These are phyloP conservation scores for Mortierella sp. DNA, from an alignment of 371 early-diverging fungal species.

Conservation along the genomic window DNA sequence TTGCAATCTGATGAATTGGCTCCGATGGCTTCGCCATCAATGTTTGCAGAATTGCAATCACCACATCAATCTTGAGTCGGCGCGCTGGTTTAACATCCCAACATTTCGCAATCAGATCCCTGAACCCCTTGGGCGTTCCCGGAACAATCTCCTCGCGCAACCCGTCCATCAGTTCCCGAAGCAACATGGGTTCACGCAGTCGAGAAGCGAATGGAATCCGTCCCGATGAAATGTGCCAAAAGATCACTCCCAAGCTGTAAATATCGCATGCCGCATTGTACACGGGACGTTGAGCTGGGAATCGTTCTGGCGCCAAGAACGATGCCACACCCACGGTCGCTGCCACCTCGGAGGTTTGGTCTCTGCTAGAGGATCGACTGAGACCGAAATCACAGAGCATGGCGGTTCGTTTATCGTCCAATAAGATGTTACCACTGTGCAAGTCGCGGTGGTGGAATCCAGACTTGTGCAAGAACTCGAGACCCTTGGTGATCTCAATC, in stretches of 20 bases:
- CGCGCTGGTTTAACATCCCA: slow-evolving; percentile 34
- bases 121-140: slow-evolving; percentile 36
- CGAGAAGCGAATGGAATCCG: slow-evolving; percentile 43
- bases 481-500: slow-evolving; percentile 49
- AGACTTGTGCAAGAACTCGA: slow-evolving; percentile 54
- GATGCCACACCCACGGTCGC: slow-evolving; percentile 49
- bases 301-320: slow-evolving; percentile 49
- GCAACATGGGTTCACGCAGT: slow-evolving; percentile 26
- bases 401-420: slow-evolving; percentile 47
- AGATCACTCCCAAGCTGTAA: slow-evolving; percentile 53
- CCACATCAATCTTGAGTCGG: slow-evolving; percentile 42
- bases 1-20: slow-evolving; percentile 28
- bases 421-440: slow-evolving; percentile 52
- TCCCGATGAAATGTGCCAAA: slow-evolving; percentile 55
- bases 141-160: slow-evolving; percentile 40
- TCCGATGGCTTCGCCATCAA: slow-evolving; percentile 41
- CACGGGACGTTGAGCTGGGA: slow-evolving; percentile 34
- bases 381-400: slow-evolving; percentile 53
- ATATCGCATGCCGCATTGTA: slow-evolving; percentile 48
- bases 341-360: slow-evolving; percentile 29
- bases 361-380: slow-evolving; percentile 35
- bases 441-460: slow-evolving; percentile 52
- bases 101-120: slow-evolving; percentile 37
- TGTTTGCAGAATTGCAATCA: slow-evolving; percentile 45
- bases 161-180: slow-evolving; percentile 38